A percentile compares a stretch with the other conserved stretches of the same genome.
Conservation (phyloP, 352 stramenopile genomes). For the Globisporangium viniferum region DNA sequence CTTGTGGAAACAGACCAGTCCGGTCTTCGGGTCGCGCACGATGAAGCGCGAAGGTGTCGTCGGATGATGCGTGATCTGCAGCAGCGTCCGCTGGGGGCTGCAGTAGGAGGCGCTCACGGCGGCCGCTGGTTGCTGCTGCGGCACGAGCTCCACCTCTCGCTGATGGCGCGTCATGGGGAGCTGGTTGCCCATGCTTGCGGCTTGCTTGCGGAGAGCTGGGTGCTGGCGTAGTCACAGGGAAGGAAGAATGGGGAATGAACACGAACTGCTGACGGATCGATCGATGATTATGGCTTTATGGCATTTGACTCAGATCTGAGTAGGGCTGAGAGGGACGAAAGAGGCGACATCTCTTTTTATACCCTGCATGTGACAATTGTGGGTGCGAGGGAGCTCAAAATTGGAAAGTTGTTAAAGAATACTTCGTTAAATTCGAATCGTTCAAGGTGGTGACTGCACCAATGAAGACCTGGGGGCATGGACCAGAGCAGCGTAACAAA, state of each 20-base stretch:
- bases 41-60: background rate
- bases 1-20: background rate
- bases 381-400: no score
- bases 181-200: background rate
- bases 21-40: background rate
- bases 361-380: no score
- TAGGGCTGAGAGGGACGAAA: background rate
- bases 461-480: no score
- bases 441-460: no score
- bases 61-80: background rate
- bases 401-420: no score
- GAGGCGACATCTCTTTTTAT: background rate
- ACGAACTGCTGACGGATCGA: no score
- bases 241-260: no score
- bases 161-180: background rate
- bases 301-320: background rate
- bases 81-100: background rate
- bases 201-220: background rate
- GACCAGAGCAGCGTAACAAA: no score
- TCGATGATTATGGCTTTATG: background rate
- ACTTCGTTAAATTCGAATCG: no score
- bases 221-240: background rate
- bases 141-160: background rate
- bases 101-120: background rate
- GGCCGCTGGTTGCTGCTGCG: background rate